Conservation (phyloP, 148 eudicot genomes). For the Chenopodium album region DNA sequence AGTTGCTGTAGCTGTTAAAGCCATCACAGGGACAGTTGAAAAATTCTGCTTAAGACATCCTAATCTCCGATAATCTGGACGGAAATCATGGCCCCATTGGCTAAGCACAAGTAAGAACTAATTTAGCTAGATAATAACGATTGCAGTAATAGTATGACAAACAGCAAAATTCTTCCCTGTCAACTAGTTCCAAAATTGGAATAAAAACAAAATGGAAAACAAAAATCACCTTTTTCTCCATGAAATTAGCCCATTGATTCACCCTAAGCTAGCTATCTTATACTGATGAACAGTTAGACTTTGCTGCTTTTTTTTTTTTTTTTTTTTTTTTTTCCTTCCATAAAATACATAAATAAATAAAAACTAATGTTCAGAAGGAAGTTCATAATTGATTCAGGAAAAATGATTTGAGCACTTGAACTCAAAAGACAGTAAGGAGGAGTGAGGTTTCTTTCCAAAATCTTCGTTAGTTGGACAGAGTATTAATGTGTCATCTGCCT, state of each 20-base stretch:
- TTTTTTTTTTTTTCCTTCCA: not conserved
- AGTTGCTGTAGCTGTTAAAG: constrained; percentile 98
- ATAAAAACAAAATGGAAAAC: not conserved
- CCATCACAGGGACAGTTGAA: constrained; percentile 92
- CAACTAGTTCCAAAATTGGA: not conserved
- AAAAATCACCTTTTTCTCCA: not conserved
- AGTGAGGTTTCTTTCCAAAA: not conserved
- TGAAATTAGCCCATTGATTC: not conserved
- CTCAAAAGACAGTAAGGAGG: not conserved
- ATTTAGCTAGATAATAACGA: constrained; percentile 5
- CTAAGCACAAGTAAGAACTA: constrained; percentile 40
- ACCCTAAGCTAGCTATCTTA: not conserved
- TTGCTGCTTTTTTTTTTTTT: not conserved
- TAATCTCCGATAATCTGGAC: constrained; percentile 90
- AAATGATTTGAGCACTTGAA: not conserved
- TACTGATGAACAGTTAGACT: not conserved
- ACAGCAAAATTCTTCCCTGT: not conserved
- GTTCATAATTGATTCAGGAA: not conserved
- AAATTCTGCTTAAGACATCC: constrained; percentile 92
- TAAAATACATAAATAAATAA: no score
- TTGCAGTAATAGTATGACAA: not conserved
- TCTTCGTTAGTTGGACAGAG: not conserved
- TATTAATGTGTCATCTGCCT: not conserved
- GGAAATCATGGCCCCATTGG: constrained; percentile 99
- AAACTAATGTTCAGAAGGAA: no score